phyloP scores from a whole-genome alignment of 495 filamentous ascomycete genomes.

The Penicillium cinerascens region DNA sequence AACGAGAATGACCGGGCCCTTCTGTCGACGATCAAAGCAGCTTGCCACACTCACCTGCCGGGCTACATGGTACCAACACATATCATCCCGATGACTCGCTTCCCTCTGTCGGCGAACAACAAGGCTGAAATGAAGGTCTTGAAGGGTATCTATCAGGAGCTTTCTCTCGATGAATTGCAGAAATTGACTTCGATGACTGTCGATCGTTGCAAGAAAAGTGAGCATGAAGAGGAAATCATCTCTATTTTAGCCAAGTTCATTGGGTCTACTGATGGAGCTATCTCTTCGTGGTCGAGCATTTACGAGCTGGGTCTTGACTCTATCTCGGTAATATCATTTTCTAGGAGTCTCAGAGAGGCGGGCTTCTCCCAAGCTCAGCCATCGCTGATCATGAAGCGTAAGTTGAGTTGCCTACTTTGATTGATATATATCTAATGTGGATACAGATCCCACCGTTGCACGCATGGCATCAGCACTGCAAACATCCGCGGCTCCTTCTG shows the following conservation, averaged over 20 bases:
- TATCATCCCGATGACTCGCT: constrained; percentile 39
- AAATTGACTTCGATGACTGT: constrained; percentile 38
- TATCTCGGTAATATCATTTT: constrained; percentile 68
- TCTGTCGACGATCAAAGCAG: constrained; percentile 27
- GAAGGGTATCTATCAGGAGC: constrained; percentile 50
- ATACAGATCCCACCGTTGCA: constrained; percentile 49
- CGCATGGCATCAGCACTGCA: constrained; percentile 45
- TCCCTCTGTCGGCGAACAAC: constrained; percentile 41
- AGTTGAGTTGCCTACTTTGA: constrained; percentile 4
- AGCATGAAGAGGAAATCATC: constrained; percentile 42
- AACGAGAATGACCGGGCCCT: constrained; percentile 10
- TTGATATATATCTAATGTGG: constrained; percentile 5
- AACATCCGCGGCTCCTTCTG: constrained; percentile 3
- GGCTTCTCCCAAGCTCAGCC: constrained; percentile 57
- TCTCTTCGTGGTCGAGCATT: constrained; percentile 58
- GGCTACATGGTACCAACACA: constrained; percentile 55
- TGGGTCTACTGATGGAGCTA: constrained; percentile 32
- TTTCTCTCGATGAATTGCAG: constrained; percentile 55
- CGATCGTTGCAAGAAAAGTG: constrained; percentile 33
- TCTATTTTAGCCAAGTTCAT: constrained; percentile 50
- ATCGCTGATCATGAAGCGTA: constrained; percentile 61
- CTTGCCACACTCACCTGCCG: constrained; percentile 43
- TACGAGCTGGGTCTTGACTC: constrained; percentile 84
- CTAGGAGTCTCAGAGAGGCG: constrained; percentile 46
- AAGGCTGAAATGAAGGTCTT: constrained; percentile 51